Evolutionary conservation across 2,329 filamentous ascomycete species (phyloP).

Genomic region (Ophiostoma himal-ulmi): DNA sequence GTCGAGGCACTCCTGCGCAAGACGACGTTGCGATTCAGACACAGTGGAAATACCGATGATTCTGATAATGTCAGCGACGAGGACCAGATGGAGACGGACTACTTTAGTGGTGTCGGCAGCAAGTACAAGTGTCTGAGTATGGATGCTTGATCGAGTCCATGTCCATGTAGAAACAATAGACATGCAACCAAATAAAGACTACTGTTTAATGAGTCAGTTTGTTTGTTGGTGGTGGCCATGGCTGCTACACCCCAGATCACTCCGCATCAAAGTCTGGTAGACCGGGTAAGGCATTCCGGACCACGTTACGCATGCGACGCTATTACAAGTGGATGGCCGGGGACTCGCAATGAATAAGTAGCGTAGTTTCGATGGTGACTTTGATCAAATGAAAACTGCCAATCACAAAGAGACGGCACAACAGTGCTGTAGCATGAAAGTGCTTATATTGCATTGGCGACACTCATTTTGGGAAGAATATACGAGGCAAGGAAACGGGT

Average conservation of each 20-base stretch:
- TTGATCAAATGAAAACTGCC: neutral
- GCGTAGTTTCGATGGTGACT: neutral
- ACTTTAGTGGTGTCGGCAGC: conserved; percentile 22
- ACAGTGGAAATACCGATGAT: conserved; percentile 4
- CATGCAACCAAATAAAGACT: neutral
- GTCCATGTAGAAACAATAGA: neutral
- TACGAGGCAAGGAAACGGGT: neutral
- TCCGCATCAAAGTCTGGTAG: neutral
- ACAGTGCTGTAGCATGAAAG: too few species aligned
- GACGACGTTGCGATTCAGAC: neutral
- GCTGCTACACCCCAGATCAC: neutral
- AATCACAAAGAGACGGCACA: neutral
- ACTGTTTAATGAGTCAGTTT: neutral
- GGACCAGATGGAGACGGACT: conserved; percentile 15
- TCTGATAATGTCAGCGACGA: conserved; percentile 5
- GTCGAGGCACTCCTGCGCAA: neutral
- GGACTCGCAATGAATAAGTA: neutral
- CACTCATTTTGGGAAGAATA: neutral
- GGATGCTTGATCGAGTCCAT: neutral
- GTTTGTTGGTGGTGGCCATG: neutral
- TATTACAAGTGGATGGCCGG: neutral
- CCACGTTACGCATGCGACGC: too few species aligned
- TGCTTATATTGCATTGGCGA: neutral
- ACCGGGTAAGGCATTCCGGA: neutral
- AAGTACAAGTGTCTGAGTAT: conserved; percentile 23